Evolutionary conservation across 2,329 filamentous ascomycete genomes (phyloP).

Genomic region (Neofusicoccum parvum): DNA sequence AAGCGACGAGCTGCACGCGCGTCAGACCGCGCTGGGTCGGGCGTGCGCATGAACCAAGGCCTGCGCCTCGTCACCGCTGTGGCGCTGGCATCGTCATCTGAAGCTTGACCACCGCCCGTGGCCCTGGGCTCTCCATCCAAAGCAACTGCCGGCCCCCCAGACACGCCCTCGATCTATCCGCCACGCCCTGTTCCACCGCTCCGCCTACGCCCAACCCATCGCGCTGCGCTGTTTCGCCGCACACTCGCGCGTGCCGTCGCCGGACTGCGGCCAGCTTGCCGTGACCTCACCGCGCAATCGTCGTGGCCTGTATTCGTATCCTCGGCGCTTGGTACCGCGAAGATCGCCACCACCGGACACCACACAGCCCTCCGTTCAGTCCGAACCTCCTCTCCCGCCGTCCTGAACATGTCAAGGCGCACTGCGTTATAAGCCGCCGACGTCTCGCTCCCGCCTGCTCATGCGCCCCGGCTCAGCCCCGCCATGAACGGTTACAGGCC

Average conservation of each 20-base stretch:
- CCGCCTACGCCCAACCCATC: not conserved
- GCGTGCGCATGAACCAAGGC: not conserved
- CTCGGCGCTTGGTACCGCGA: constrained; percentile 6
- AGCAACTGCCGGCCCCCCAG: constrained; percentile 9
- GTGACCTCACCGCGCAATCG: constrained; percentile 6
- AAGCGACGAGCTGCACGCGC: not conserved
- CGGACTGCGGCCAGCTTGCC: not conserved
- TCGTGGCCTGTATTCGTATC: constrained; percentile 18
- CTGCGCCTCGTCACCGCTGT: constrained; percentile 18
- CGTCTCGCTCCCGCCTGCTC: constrained; percentile 8
- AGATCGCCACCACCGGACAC: constrained; percentile 8
- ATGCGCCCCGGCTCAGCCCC: constrained; percentile 10
- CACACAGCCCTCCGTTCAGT: not conserved
- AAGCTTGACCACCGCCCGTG: constrained; percentile 9
- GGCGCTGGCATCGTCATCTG: constrained; percentile 19
- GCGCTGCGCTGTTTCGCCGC: not conserved
- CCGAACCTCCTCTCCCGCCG: not conserved
- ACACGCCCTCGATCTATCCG: not conserved
- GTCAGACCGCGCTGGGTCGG: not conserved
- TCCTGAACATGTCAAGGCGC: constrained; percentile 12
- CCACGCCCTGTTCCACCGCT: not conserved
- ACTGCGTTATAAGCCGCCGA: not conserved
- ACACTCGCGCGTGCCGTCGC: not conserved
- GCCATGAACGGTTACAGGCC: constrained; percentile 25
- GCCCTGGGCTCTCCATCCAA: constrained; percentile 6